Conservation (phyloP, 495 filamentous ascomycete species). For the Trichoderma asperelloides region DNA sequence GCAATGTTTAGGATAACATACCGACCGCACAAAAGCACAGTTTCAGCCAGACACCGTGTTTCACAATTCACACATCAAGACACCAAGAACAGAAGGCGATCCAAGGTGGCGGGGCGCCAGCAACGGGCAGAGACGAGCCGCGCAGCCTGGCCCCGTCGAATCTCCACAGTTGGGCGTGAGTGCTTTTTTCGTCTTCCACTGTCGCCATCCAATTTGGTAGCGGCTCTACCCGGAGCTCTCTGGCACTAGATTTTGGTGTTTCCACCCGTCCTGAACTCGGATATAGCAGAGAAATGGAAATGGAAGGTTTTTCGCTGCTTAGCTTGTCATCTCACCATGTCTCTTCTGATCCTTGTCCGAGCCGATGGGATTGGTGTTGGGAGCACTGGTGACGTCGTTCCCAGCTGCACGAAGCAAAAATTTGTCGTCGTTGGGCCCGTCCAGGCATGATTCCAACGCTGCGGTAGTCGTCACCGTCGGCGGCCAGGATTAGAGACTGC, state of each 20-base stretch:
- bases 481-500: background rate
- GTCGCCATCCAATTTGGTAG: background rate
- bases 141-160: background rate
- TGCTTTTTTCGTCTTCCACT: background rate
- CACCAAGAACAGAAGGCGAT: background rate
- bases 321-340: background rate
- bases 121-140: conserved; percentile 8
- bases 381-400: background rate
- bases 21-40: background rate
- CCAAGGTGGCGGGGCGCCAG: background rate
- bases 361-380: background rate
- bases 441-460: background rate
- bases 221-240: background rate
- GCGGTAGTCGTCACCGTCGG: background rate
- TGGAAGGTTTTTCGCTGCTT: background rate
- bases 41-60: background rate
- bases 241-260: background rate
- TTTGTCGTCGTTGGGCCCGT: background rate
- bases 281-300: background rate
- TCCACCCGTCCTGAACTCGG: background rate
- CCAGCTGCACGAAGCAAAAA: background rate
- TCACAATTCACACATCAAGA: background rate
- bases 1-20: background rate
- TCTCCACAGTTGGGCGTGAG: conserved; percentile 5
- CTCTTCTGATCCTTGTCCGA: background rate